Evolutionary conservation across 441 rosid genomes (phyloP).

Genomic region (Populus tomentosa): DNA sequence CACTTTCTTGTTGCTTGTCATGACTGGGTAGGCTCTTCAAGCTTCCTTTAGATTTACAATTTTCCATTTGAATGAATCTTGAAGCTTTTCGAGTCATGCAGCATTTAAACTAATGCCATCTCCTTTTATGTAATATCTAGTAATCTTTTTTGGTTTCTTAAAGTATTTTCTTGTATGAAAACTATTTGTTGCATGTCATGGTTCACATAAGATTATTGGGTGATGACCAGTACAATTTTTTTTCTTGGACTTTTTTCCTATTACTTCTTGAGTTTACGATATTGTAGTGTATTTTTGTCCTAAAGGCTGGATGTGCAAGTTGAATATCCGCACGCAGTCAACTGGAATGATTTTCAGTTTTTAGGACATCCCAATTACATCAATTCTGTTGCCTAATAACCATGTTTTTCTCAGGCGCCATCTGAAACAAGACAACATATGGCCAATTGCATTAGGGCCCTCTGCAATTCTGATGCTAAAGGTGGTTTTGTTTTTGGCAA

Average conservation of each 20-base stretch:
- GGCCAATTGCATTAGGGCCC: slow-evolving; percentile 77
- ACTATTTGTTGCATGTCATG: background rate
- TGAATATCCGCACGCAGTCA: background rate
- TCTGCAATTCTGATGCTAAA: slow-evolving; percentile 78
- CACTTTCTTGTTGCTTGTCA: slow-evolving; percentile 97
- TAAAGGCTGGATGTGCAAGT: background rate
- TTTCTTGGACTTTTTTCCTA: background rate
- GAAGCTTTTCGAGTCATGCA: slow-evolving; percentile 1
- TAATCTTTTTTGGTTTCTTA: background rate
- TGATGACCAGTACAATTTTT: background rate
- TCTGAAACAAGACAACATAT: slow-evolving; percentile 55
- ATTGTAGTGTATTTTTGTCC: background rate
- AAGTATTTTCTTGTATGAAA: background rate
- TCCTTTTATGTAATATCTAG: background rate
- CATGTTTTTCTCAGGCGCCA: slow-evolving; percentile 56
- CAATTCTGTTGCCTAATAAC: background rate
- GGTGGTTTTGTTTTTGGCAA: slow-evolving; percentile 84
- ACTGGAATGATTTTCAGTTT: too few species aligned
- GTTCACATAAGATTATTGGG: background rate
- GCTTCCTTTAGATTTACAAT: background rate
- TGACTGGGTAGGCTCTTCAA: slow-evolving; percentile 66
- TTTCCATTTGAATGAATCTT: background rate
- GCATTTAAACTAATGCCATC: slow-evolving; percentile 4
- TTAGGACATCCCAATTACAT: background rate
- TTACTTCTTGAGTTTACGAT: background rate